phyloP scores from a whole-genome alignment of 2,329 filamentous ascomycete genomes.

The Ophiognomonia clavigignenti-juglandacearum region DNA sequence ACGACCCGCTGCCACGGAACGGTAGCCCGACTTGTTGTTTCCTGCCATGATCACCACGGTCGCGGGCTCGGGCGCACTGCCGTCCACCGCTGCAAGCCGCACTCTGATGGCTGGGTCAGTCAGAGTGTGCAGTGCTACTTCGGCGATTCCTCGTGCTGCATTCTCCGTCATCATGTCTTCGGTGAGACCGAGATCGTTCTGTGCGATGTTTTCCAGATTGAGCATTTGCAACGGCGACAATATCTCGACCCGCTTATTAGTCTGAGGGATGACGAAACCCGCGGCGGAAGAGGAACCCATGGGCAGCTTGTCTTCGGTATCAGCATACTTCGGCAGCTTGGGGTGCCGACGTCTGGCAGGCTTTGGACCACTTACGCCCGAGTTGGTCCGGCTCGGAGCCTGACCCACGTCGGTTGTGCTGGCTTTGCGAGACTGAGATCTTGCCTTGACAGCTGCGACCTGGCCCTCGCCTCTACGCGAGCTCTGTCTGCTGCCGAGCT shows the following conservation, averaged over 20 bases:
- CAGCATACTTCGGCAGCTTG: slow-evolving; percentile 24
- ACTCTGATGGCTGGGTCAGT: slow-evolving; percentile 56
- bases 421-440: slow-evolving; percentile 55
- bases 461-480: slow-evolving; percentile 50
- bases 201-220: slow-evolving; percentile 85
- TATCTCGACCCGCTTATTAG: slow-evolving; percentile 54
- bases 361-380: slow-evolving; percentile 30
- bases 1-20: slow-evolving; percentile 78
- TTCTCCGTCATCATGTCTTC: slow-evolving; percentile 92
- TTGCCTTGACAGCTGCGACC: slow-evolving; percentile 35
- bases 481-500: slow-evolving; percentile 45
- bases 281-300: slow-evolving; percentile 19
- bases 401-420: slow-evolving; percentile 36
- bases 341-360: slow-evolving; percentile 23
- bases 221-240: slow-evolving; percentile 79
- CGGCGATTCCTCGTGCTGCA: slow-evolving; percentile 80
- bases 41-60: slow-evolving; percentile 76
- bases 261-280: slow-evolving; percentile 50
- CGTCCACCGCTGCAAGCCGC: slow-evolving; percentile 39
- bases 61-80: slow-evolving; percentile 20
- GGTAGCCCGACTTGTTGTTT: slow-evolving; percentile 86
- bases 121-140: slow-evolving; percentile 70
- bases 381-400: slow-evolving; percentile 44
- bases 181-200: slow-evolving; percentile 78
- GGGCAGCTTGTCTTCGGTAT: slow-evolving; percentile 34